Evolutionary conservation across 1,139 yeast genomes (phyloP).

Genomic region (Kazachstania sp.): DNA sequence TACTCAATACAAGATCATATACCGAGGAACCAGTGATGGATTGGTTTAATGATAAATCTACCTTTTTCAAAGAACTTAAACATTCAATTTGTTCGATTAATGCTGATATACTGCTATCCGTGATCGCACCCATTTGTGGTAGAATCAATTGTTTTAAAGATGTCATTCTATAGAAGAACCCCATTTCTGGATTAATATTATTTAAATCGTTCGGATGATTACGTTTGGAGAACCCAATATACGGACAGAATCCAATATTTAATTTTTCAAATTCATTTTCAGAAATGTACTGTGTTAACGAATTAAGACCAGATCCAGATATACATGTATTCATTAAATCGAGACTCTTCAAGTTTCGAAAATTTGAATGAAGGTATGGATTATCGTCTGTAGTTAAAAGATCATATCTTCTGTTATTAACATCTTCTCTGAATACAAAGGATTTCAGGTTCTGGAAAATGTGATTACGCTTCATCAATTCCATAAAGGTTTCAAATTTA

Average conservation of each 20-base stretch:
- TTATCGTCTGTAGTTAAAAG: slow-evolving; percentile 7
- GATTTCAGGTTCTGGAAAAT: slow-evolving; percentile 14
- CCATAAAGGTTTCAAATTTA: slow-evolving; percentile 15
- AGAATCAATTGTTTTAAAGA: slow-evolving; percentile 19
- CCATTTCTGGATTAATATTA: slow-evolving; percentile 9
- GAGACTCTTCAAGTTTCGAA: slow-evolving; percentile 13
- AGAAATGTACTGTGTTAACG: slow-evolving; percentile 12
- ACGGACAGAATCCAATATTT: slow-evolving; percentile 27
- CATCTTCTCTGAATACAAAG: slow-evolving; percentile 26
- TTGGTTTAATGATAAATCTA: slow-evolving; percentile 28
- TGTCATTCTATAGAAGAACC: slow-evolving; percentile 11
- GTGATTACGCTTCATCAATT: slow-evolving; percentile 10
- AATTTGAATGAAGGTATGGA: slow-evolving; percentile 10
- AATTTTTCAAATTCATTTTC: slow-evolving; percentile 11
- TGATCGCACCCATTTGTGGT: slow-evolving; percentile 22
- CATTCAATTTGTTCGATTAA: slow-evolving; percentile 12
- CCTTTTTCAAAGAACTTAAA: slow-evolving; percentile 13
- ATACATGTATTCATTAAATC: slow-evolving; percentile 29
- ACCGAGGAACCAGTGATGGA: slow-evolving; percentile 27
- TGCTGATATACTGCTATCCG: slow-evolving; percentile 15
- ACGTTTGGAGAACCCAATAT: slow-evolving; percentile 15
- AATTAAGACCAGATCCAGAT: slow-evolving; percentile 18
- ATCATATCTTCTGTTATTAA: slow-evolving; percentile 9
- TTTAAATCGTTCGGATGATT: slow-evolving; percentile 8
- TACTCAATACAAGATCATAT: slow-evolving; percentile 19